Evolutionary conservation across 352 stramenopile species (phyloP), one percentile per base, ranked within the genome.

Genomic region (Phytophthora melonis): DNA sequence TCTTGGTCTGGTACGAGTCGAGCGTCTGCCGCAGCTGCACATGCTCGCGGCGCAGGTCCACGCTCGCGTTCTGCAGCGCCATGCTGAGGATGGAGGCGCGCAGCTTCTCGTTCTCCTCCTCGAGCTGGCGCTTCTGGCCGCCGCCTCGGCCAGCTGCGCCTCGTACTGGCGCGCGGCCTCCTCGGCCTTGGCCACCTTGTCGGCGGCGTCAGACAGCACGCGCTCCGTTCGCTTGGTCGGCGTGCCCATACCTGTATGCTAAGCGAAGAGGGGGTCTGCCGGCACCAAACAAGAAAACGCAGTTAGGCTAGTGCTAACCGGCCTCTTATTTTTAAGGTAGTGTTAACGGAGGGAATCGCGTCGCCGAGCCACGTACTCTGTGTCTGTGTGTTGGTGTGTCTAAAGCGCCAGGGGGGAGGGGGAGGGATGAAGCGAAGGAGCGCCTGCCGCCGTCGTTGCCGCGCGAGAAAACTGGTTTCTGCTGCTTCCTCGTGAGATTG

Each of bases 1-100:
- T 94, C 78, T 96, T 96, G 77, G 74, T 90, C 83, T 96, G 88
- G 76, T 93, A 94, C 78, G 88, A 94, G 66, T 95, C 87, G 16
- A 96, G 79, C 49, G 88, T 94, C 79, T 96, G 89, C 10, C 88
- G 87, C 58, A 96, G 76, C 73, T 94, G 88, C 68, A 92, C 82
- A 59, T 96, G 87, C 66, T 96, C 89, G 34, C 88, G 88, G 27
- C 88, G 87, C 45, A 95, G 74, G 66, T 96, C 89, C 14, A 88
- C 80, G 74, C 82, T 94, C 23, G 89, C 89, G 65, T 93, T 88
- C 63, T 94, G 82, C 39, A 94, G 75, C 34, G 88, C 88, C 66
- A 93, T 88, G 66, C 74, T 86, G 19, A 94, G 77, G 65, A 96
- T 94, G n/a, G 84, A 90, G 27, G 81, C 72, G 11, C 89, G 85